Conservation (phyloP, 306 rosid species). For the Bauhinia variegata region DNA sequence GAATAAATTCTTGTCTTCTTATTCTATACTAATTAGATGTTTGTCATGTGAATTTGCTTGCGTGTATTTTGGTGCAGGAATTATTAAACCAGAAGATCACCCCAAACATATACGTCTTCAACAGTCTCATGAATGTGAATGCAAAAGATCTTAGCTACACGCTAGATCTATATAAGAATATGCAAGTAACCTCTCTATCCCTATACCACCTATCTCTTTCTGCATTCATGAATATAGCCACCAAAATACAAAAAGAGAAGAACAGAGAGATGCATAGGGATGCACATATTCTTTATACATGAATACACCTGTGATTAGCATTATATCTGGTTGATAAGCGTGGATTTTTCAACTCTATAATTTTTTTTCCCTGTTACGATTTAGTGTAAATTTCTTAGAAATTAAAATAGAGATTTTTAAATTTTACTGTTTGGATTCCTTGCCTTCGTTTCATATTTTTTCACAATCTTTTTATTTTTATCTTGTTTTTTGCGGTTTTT, state of each 20-base stretch:
- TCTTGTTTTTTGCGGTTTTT: too few relatives aligned
- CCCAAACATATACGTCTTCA: slow-evolving; percentile 85
- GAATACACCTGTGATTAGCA: not conserved
- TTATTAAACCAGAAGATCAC: slow-evolving; percentile 72
- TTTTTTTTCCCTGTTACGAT: not conserved
- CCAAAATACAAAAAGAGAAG: not conserved
- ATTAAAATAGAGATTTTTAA: not conserved
- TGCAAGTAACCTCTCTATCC: too few relatives aligned
- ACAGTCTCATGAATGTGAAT: slow-evolving; percentile 96
- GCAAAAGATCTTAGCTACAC: slow-evolving; percentile 81
- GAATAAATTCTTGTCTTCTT: not conserved
- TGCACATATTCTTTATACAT: slow-evolving; percentile 5
- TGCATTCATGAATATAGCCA: not conserved
- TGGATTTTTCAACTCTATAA: not conserved
- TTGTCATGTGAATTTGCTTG: slow-evolving; percentile 31
- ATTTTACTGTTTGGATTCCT: not conserved
- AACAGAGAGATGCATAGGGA: slow-evolving; percentile 5
- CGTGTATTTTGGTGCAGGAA: slow-evolving; percentile 64
- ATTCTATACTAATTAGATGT: slow-evolving; percentile 26
- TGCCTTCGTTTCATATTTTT: slow-evolving; percentile 15
- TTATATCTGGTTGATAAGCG: slow-evolving; percentile 11
- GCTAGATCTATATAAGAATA: slow-evolving; percentile 58
- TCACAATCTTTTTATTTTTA: not conserved
- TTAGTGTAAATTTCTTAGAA: not conserved
- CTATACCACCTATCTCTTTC: too few relatives aligned